These are phyloP conservation scores for Aspergillus japonicus DNA, from an alignment of 2,329 filamentous ascomycete genomes.

Conservation along the genomic window DNA sequence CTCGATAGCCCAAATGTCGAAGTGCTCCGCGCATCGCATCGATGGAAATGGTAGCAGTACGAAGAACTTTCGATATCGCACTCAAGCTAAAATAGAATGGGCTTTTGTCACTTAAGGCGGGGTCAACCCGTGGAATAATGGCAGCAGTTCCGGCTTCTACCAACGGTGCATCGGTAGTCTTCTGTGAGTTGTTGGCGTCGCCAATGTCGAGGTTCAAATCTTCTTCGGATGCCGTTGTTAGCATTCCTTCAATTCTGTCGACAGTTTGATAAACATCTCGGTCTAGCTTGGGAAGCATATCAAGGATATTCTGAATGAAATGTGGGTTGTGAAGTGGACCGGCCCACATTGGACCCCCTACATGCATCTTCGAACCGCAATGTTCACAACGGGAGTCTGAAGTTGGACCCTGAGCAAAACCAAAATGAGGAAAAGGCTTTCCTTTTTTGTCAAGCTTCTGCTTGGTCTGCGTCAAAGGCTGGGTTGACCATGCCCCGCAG, in stretches of 20 bases:
- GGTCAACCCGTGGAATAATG: conserved; percentile 52
- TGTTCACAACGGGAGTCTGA: conserved; percentile 70
- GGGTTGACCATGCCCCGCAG: conserved; percentile 87
- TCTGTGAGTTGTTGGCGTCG: conserved; percentile 12
- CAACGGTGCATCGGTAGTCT: conserved; percentile 10
- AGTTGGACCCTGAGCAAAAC: conserved; percentile 68
- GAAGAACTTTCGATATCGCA: conserved; percentile 70
- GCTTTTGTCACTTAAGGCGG: conserved; percentile 67
- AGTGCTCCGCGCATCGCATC: conserved; percentile 79
- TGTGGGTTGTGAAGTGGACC: conserved; percentile 80
- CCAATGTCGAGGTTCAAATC: conserved; percentile 34
- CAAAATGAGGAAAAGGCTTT: conserved; percentile 72
- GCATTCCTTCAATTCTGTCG: conserved; percentile 83
- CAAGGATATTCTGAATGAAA: conserved; percentile 78
- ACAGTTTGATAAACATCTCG: conserved; percentile 74
- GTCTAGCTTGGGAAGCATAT: conserved; percentile 66
- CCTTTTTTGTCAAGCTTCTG: conserved; percentile 68
- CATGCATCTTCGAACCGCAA: conserved; percentile 81
- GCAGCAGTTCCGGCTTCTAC: conserved; percentile 24
- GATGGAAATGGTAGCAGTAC: conserved; percentile 76
- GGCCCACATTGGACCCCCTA: conserved; percentile 92
- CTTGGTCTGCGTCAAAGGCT: conserved; percentile 71
- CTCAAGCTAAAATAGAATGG: conserved; percentile 87
- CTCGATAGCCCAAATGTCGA: conserved; percentile 73
- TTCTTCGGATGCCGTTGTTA: conserved; percentile 84